Evolutionary conservation across 2,329 filamentous ascomycete species (phyloP), one percentile per base, ranked within the genome.

Genomic region (Alternaria novae-zelandiae): DNA sequence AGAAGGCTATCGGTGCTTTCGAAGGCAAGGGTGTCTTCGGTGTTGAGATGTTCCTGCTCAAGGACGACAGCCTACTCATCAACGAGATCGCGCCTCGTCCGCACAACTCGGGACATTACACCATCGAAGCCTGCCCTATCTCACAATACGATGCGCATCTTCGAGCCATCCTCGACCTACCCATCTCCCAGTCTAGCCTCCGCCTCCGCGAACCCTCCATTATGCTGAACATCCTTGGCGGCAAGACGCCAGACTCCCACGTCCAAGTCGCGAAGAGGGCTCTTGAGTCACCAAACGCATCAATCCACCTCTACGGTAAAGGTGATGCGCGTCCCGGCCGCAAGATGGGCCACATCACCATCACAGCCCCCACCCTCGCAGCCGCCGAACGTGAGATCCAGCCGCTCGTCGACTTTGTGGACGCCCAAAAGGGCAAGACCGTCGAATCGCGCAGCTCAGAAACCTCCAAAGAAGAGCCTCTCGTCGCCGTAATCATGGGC

Each of bases 91-190:
- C 93, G 0, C 93, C 92, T 12, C 86, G 93, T 43, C 87, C 88
- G 54, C 94, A 97, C 82, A 97, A 97, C 83, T 96, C 93, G 0
- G 96, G 96, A 0, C 96, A 98, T 81, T 95, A 94, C 81, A 97
- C 92, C 3, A 98, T 98, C 68, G 95, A 99, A 82, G 92, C 93
- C 5, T 93, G 96, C 53, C 89, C 90, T 0, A 88, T 95, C 64
- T 97, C 94, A 1, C 96, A 99, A 80, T 99, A 93, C 81, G 93
- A 96, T 78, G 91, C 93, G 2, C 94, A 99, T 77, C 87, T 98
- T 10, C 88, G 90, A 63, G 89, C 95, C 2, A 95, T 99, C 66
- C 87, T 97, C 41, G 88, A 89, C 72, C 81, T 89, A 6, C 88
- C 92, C 2, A 83, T 87, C 57, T 77, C 80, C 13, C 74, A 81